phyloP scores from a whole-genome alignment of 257 asterid species.

The Jaltomata sinuosa region DNA sequence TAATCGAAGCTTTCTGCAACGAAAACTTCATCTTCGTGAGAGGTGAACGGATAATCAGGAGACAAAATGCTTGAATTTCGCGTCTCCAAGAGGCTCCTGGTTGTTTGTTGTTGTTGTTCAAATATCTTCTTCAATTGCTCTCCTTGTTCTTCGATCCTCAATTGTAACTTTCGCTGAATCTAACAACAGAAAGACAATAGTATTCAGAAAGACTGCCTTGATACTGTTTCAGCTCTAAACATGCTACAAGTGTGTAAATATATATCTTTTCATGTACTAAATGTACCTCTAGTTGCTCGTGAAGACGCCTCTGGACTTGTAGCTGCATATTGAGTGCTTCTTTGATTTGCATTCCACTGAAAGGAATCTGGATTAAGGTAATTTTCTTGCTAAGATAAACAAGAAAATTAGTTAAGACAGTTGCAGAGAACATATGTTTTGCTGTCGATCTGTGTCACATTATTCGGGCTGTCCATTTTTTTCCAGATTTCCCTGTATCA shows the following conservation, averaged over 20 bases:
- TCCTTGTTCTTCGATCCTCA: constrained; percentile 67
- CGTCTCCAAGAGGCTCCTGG: constrained; percentile 19
- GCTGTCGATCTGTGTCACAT: constrained; percentile 29
- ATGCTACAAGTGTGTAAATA: not conserved
- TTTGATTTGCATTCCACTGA: constrained; percentile 60
- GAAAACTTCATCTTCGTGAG: constrained; percentile 11
- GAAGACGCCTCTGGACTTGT: constrained; percentile 68
- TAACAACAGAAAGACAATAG: constrained; percentile 5
- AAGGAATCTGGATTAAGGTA: not conserved
- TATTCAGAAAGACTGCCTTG: not conserved
- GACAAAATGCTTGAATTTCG: constrained; percentile 17
- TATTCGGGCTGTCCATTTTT: constrained; percentile 17
- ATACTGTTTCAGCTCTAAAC: not conserved
- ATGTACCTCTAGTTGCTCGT: constrained; percentile 81
- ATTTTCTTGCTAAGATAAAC: not conserved
- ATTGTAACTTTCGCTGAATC: constrained; percentile 50
- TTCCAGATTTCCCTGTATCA: constrained; percentile 51
- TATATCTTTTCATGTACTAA: not conserved
- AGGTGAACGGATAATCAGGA: constrained; percentile 17
- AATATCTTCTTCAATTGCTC: constrained; percentile 46
- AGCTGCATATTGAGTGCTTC: constrained; percentile 61
- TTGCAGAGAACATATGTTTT: constrained; percentile 25
- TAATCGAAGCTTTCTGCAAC: not conserved
- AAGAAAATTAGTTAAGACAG: not conserved
- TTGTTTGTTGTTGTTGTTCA: constrained; percentile 49